Base-by-base conservation (phyloP, 768 basidiomycete species). In the Amanita inopinata region DNA sequence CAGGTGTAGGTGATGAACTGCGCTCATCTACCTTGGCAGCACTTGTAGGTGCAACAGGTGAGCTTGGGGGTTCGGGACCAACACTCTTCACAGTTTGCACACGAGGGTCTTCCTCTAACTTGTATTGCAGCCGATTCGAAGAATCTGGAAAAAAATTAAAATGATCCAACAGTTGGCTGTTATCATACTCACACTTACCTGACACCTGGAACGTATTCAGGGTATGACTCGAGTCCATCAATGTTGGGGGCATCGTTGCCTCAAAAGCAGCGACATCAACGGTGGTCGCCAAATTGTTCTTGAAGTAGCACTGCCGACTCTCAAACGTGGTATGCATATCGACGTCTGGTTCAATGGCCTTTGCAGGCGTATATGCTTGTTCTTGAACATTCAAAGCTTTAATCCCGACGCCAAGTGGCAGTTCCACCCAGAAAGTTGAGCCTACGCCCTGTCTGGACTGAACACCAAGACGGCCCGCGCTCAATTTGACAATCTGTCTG, bases 401-500 rank as follows among this genome's bases (percentile, higher is more conserved):
- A 25, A 60, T 61, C n/a, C 83, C 82, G 19, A 87, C 76, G 3
- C 81, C 83, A n/a, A 87, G 62, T 4, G 83, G 81, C 25, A 88
- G 59, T 57, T 88, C 86, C 6, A 88, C 82, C 90, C 89, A 92
- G 64, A 92, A 93, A 27, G 82, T 88, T 25, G 81, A 86, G 11
- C 91, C 91, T 51, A 74, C 66, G 5, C 74, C 72, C 1, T 74
- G 62, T 56, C 78, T 75, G 12, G 74, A 77, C 47, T 61, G 63
- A n/a, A 81, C 71, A n/a, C 80, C 85, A 20, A 87, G 61, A 38
- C 85, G 71, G 14, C 86, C 86, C 31, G 80, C 78, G 38, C 73
- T 78, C 30, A 85, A 61, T 52, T 78, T 82, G 50, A 89, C 82
- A 33, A 89, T 88, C 49, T 83, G 80, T 35, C 83, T 71, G 33